Evolutionary conservation across 257 asterid genomes (phyloP).

Genomic region (Solanum chilense): DNA sequence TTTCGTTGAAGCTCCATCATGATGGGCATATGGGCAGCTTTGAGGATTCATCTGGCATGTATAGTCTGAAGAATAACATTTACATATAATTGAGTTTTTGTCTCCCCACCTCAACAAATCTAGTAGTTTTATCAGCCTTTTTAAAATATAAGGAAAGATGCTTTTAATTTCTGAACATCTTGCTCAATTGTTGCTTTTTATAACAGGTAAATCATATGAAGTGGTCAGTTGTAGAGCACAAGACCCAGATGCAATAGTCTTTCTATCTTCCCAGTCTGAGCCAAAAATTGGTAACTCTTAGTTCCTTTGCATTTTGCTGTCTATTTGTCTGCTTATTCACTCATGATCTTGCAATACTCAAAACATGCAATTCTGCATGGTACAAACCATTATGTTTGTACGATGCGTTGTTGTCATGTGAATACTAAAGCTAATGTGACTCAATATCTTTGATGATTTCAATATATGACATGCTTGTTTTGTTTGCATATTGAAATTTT

Average conservation of each 20-base stretch:
- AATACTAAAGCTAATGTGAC: background rate
- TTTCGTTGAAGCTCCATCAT: conserved; percentile 29
- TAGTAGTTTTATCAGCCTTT: background rate
- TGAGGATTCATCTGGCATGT: conserved; percentile 42
- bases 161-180: background rate
- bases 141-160: background rate
- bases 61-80: background rate
- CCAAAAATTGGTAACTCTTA: conserved; percentile 41
- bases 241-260: conserved; percentile 37
- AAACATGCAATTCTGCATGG: background rate
- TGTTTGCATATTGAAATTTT: background rate
- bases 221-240: conserved; percentile 32
- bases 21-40: conserved; percentile 43
- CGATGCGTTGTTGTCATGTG: background rate
- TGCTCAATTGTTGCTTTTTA: background rate
- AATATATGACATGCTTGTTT: background rate
- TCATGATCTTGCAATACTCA: background rate
- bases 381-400: background rate
- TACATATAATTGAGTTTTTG: background rate
- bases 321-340: background rate
- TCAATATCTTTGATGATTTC: background rate
- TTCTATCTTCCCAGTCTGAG: conserved; percentile 38
- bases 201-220: conserved; percentile 53
- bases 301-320: background rate
- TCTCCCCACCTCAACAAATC: background rate